Evolutionary conservation across 2,329 filamentous ascomycete species (phyloP), one percentile per base, ranked within the genome.

Genomic region (Cladophialophora psammophila): DNA sequence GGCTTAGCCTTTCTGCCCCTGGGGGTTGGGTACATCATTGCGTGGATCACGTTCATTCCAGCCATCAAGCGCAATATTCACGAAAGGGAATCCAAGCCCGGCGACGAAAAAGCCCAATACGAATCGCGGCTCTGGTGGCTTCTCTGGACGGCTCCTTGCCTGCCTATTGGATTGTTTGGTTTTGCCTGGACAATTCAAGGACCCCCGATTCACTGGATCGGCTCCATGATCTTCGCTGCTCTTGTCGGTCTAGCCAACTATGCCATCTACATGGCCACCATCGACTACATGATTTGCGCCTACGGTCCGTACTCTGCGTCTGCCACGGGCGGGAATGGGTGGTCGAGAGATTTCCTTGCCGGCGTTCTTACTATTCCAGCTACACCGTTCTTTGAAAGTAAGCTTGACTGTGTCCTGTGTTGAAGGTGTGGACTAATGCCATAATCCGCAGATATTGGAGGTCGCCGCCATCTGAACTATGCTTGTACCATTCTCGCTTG

Each of bases 241-340:
- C 78, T 89, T 40, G 85, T 90, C 42, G 88, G 87, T 32, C 85
- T 90, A 56, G 88, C 88, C 45, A 90, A 90, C 72, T 85, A 83
- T 66, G 78, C 80, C 15, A 88, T 89, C 59, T 89, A 90, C 76
- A 88, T 89, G 83, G 85, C 87, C 7, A 88, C 87, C 2, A 88
- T 90, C 71, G 86, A 88, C 72, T 88, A 88, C 75, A 87, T 87
- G 82, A 86, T 88, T 57, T 88, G 85, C 62, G 87, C 88, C 2
- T 91, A 91, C 72, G 88, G 88, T 0, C 84, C 85, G 0, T 90
- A 88, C 76, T 86, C 88, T 0, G 87, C 88, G 9, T 89, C 87
- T 0, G 88, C 88, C 0, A 90, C 87, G 0, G 88, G 88, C 52
- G 88, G 88, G 18, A 90, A 90, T 71, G 88, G 87, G 15, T 90